Evolutionary conservation across 2,329 filamentous ascomycete genomes (phyloP).

Genomic region (Stemphylium lycopersici): DNA sequence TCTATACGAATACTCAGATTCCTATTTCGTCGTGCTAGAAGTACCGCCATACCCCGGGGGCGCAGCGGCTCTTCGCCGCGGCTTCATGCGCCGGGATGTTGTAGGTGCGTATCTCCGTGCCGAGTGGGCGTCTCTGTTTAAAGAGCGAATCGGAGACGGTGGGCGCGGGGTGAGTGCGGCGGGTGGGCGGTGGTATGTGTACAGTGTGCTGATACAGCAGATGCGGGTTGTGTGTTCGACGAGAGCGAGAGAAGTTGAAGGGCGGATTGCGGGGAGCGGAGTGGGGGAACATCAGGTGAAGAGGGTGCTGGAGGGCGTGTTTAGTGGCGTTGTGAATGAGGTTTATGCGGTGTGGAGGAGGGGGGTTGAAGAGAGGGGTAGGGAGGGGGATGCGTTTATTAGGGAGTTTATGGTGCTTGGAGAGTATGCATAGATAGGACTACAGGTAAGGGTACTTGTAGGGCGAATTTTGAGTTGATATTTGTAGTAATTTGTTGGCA

Average conservation of each 20-base stretch:
- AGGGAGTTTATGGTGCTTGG: constrained; percentile 11
- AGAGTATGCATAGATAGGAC: too few relatives aligned
- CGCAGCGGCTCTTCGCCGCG: neutral
- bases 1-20: neutral
- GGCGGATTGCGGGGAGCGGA: too few relatives aligned
- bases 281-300: neutral
- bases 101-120: neutral
- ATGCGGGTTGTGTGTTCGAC: neutral
- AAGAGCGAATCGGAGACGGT: neutral
- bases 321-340: neutral
- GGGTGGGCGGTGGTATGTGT: neutral
- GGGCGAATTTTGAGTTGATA: neutral
- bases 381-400: constrained; percentile 2
- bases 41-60: neutral
- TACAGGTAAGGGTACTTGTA: too few relatives aligned
- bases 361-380: neutral
- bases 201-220: neutral
- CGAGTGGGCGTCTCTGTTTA: constrained; percentile 2
- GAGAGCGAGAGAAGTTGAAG: neutral
- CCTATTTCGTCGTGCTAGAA: constrained; percentile 1
- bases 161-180: neutral
- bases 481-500: too few relatives aligned
- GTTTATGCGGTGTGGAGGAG: neutral
- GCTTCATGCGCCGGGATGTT: neutral
- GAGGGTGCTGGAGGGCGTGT: neutral